Conservation (phyloP, 2,329 filamentous ascomycete genomes). For the Diaporthe vaccinii region DNA sequence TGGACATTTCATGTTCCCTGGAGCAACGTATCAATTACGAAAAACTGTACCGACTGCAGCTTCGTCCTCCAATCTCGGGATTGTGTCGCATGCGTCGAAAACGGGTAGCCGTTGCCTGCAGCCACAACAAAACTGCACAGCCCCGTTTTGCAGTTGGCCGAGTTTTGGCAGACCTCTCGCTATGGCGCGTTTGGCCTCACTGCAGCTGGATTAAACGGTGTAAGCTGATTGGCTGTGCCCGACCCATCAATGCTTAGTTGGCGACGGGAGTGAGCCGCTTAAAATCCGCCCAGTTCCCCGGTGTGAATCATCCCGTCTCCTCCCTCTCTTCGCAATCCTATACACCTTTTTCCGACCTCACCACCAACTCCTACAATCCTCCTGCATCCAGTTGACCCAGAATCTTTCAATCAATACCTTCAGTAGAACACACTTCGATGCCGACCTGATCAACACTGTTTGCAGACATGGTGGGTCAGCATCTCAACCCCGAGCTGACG, state of each 20-base stretch:
- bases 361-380: background rate
- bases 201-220: constrained; percentile 1
- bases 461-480: background rate
- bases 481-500: background rate
- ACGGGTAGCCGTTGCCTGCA: background rate
- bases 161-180: background rate
- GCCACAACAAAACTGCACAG: constrained; percentile 14
- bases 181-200: constrained; percentile 34
- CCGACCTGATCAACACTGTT: background rate
- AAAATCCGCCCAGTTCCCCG: constrained; percentile 24
- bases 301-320: constrained; percentile 17
- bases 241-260: constrained; percentile 16
- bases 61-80: background rate
- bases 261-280: background rate
- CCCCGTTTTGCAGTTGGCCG: background rate
- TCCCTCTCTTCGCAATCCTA: background rate
- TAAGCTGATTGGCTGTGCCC: background rate
- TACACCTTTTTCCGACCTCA: background rate
- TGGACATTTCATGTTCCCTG: too few species aligned
- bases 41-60: background rate
- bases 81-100: background rate
- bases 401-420: background rate
- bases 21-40: too few species aligned
- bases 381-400: too few species aligned
- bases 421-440: background rate